These are phyloP conservation scores for Drechslera avenae DNA, from an alignment of 2,329 filamentous ascomycete species.

Conservation along the genomic window DNA sequence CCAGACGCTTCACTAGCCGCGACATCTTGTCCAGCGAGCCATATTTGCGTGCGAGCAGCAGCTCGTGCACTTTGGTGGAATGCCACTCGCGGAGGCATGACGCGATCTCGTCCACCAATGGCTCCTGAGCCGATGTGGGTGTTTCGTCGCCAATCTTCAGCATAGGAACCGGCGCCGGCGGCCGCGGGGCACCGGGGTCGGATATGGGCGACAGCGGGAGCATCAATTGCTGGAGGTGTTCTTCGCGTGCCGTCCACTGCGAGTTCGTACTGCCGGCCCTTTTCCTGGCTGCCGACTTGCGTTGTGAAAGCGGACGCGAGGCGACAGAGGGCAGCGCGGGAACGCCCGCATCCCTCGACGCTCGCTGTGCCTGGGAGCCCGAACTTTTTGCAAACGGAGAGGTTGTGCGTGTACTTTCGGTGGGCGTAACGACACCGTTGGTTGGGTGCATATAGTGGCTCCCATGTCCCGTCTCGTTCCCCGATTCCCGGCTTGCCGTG, in stretches of 20 bases:
- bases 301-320: conserved; percentile 35
- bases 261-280: conserved; percentile 44
- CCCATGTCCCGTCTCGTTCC: conserved; percentile 23
- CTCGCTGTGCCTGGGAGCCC: conserved; percentile 19
- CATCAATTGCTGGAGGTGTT: conserved; percentile 46
- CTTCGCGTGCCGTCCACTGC: conserved; percentile 48
- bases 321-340: conserved; percentile 32
- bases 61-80: conserved; percentile 91
- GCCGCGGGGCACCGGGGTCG: conserved; percentile 73
- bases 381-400: conserved; percentile 28
- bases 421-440: conserved; percentile 47
- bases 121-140: conserved; percentile 84
- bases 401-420: conserved; percentile 44
- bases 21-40: conserved; percentile 79
- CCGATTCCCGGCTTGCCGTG: conserved; percentile 19
- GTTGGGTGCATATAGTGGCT: conserved; percentile 35
- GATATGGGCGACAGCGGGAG: conserved; percentile 49
- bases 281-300: conserved; percentile 39
- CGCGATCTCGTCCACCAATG: conserved; percentile 94
- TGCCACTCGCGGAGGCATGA: conserved; percentile 98
- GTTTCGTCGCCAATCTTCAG: conserved; percentile 97
- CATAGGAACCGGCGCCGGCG: conserved; percentile 92
- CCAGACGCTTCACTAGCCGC: conserved; percentile 78
- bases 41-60: conserved; percentile 84
- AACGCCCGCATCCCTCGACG: conserved; percentile 34